Base-by-base conservation (phyloP, 352 stramenopile genomes). In the Aphanomyces stellatus region DNA sequence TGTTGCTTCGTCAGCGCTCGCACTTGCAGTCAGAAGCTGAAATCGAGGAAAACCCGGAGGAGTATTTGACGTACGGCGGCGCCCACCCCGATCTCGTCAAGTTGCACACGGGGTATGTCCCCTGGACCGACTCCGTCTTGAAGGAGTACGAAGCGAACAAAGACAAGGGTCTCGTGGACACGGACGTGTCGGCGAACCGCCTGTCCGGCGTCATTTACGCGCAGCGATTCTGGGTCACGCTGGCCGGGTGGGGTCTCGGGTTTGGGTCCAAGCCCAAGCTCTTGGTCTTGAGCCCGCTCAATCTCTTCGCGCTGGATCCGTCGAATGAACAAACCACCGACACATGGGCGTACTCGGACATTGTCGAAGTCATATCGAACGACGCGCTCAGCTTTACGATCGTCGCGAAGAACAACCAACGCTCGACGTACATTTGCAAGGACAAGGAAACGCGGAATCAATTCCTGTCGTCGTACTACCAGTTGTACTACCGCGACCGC, bases 261-360 rank as follows among this genome's bases (percentile, higher is more conserved):
- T 57, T 57, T 57, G 31, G 25, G 25, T 66, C 59, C 4, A 56
- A 57, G 31, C 25, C 41, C 17, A 83, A 76, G 2, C 79, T 95
- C 30, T 82, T 95, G 78, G 82, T 93, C 53, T 70, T 95, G 40
- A 92, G 82, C 42, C 88, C 75, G 53, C 80, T 79, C 55, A 83
- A 95, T 65, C 64, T 95, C 68, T 93, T 82, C 8, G 85, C 93
- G 40, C 75, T 93, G 35, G 87, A 95, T 53, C 87, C 87, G 41
- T 90, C 91, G 69, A 88, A 81, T 3, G 87, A 93, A 30, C 82
- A 93, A 65, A 83, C 92, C 28, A 93, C 91, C 53, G 87, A 95
- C 69, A 84, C 83, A 31, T 93, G 91, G 51, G 77, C 82, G 37
- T 95, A 91, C 62, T 82, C 91, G 62, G 91, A 91, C 66, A 95